Evolutionary conservation across 139 green algal genomes (phyloP), one percentile per base, ranked within the genome.

Genomic region (Mesostigma viride): DNA sequence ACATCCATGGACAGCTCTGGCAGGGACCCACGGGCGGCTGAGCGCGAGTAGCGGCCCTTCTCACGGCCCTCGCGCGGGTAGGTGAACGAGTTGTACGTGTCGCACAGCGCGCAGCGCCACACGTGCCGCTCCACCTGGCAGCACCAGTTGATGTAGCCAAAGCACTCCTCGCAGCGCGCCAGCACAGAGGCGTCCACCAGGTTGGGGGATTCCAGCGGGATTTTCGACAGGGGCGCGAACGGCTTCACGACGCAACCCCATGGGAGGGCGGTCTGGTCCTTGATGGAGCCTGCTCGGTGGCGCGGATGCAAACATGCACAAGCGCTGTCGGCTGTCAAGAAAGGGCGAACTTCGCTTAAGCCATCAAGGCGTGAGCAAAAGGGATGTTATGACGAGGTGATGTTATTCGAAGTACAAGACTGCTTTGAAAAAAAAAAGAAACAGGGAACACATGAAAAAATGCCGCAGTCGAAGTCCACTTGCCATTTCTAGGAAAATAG

Each of bases 61-160:
- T 75, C 71, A 22, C 71, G 66, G 27, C 28, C n/a, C 30, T 51
- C 35, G 44, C 69, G 33, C 17, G 32, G 14, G 28, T 75, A 65
- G 26, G 32, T 35, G 57, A 81, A 82, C n/a, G 72, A 64, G 31
- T 82, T 86, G 51, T 78, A 74, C 1, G 64, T 60, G 31, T 86
- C 83, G 65, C 87, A 94, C 31, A 94, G 67, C 4, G 78, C 73
- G 77, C 87, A 94, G 0, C 66, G 35, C 71, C 71, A 77, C 53
- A 24, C 20, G 53, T 24, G 17, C 14, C 14, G 22, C 53, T 62
- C 22, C 17, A 62, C 11, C 8, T 27, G 26, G n/a, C 53, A 62
- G 11, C 0, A 58, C 64, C 68, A 45, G 32, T 69, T 75, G 47
- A 77, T 77, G 35, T 74, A 88, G 65, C 79, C 74, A 20, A 77